phyloP scores from a whole-genome alignment of 2,329 filamentous ascomycete genomes.

The Penicillium sp. region DNA sequence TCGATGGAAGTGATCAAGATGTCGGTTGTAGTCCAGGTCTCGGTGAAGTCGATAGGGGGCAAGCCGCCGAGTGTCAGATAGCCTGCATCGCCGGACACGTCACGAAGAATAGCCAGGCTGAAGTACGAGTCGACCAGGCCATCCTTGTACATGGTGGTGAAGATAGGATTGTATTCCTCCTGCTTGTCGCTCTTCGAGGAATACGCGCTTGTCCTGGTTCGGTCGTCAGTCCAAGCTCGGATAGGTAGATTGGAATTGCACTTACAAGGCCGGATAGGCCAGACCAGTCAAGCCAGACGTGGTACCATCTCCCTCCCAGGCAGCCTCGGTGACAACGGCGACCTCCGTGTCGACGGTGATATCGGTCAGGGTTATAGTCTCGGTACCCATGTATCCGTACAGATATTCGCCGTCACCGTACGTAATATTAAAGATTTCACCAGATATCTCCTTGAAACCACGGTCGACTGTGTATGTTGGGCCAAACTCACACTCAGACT shows the following conservation, averaged over 20 bases:
- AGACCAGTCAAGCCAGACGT: slow-evolving; percentile 11
- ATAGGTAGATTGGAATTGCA: background rate
- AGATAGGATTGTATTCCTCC: slow-evolving; percentile 8
- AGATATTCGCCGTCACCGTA: slow-evolving; percentile 27
- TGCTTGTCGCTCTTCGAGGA: background rate
- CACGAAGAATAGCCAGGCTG: slow-evolving; percentile 8
- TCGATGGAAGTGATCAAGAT: slow-evolving; percentile 19
- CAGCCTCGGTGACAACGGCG: slow-evolving; percentile 7
- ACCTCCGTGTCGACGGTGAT: slow-evolving; percentile 13
- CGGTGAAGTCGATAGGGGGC: slow-evolving; percentile 8
- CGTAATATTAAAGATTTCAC: slow-evolving; percentile 22
- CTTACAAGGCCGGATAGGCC: slow-evolving; percentile 8
- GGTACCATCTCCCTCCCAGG: slow-evolving; percentile 8
- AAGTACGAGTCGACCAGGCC: slow-evolving; percentile 8
- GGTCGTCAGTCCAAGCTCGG: background rate
- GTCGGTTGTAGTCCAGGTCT: slow-evolving; percentile 15
- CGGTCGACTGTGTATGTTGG: slow-evolving; percentile 15
- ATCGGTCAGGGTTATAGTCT: slow-evolving; percentile 23
- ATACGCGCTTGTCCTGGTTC: slow-evolving; percentile 8
- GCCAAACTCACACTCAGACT: slow-evolving; percentile 19
- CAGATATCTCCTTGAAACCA: slow-evolving; percentile 17
- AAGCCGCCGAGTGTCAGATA: slow-evolving; percentile 22
- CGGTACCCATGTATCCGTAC: slow-evolving; percentile 21
- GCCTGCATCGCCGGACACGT: slow-evolving; percentile 10
- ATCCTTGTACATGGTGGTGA: slow-evolving; percentile 10